Conservation (phyloP, 73 alveolate species). For the Urostyla sp. region DNA sequence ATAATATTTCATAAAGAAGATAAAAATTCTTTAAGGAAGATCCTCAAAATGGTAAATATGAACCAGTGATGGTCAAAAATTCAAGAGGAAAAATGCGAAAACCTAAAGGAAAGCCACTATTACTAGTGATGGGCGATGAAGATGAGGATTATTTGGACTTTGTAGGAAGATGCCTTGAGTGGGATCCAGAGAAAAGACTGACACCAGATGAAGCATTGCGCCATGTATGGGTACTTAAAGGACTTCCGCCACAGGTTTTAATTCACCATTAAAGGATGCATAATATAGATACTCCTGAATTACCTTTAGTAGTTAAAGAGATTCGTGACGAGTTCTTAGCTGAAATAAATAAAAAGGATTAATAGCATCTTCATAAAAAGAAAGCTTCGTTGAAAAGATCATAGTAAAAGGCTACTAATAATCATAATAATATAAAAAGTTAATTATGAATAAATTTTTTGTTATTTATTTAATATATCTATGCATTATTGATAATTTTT, state of each 20-base stretch:
- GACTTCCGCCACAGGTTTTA: constrained; percentile 67
- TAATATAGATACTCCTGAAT: constrained; percentile 54
- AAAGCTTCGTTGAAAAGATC: no score
- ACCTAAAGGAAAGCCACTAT: constrained; percentile 79
- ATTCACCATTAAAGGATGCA: constrained; percentile 66
- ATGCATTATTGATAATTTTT: constrained; percentile 23
- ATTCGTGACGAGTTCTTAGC: constrained; percentile 35
- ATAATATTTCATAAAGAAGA: constrained; percentile 42
- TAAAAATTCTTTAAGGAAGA: constrained; percentile 55
- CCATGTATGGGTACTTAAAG: constrained; percentile 65
- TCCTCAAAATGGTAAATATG: constrained; percentile 15
- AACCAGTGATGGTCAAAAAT: constrained; percentile 68
- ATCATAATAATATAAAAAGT: no score
- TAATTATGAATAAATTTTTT: neutral
- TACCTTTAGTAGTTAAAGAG: constrained; percentile 38
- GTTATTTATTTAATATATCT: constrained; percentile 18
- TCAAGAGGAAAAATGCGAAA: constrained; percentile 82
- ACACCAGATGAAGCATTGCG: constrained; percentile 64
- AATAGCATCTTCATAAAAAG: no score
- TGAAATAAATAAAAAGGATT: neutral
- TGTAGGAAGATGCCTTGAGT: constrained; percentile 49
- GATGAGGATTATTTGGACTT: constrained; percentile 80
- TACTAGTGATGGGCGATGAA: constrained; percentile 69
- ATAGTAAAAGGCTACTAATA: no score
- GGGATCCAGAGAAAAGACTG: constrained; percentile 71